Percentiles rank a stretch among this genome's conserved stretches.
Evolutionary conservation across 441 rosid genomes (phyloP).

Genomic region (Isatis lusitanica): DNA sequence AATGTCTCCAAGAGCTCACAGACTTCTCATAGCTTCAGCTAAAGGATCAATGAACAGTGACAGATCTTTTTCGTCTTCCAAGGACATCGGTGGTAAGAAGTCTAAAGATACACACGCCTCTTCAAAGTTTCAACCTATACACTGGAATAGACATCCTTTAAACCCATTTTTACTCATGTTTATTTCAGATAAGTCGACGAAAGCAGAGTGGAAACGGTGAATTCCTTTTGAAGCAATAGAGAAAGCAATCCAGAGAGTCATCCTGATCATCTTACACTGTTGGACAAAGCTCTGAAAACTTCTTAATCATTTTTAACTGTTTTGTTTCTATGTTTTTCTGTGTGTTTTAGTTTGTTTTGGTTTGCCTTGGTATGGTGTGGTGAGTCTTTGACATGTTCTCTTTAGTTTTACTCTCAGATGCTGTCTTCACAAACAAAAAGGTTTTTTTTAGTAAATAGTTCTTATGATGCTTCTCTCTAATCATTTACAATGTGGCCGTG

Average conservation of each 20-base stretch:
- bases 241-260: slow-evolving; percentile 18
- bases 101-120: neutral
- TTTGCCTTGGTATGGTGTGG: slow-evolving; percentile 29
- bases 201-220: slow-evolving; percentile 82
- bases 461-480: slow-evolving; percentile 1
- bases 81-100: slow-evolving; percentile 58
- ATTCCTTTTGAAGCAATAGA: slow-evolving; percentile 8
- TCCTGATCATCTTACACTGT: slow-evolving; percentile 13
- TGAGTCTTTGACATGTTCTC: slow-evolving; percentile 24
- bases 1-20: slow-evolving; percentile 59
- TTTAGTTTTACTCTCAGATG: slow-evolving; percentile 22
- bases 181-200: slow-evolving; percentile 52
- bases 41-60: slow-evolving; percentile 49
- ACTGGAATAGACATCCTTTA: slow-evolving; percentile 3
- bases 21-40: slow-evolving; percentile 45
- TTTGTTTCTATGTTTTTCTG: neutral
- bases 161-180: slow-evolving; percentile 20
- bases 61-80: slow-evolving; percentile 56
- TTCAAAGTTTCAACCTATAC: neutral
- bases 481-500: neutral
- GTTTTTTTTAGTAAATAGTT: slow-evolving; percentile 19
- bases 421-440: slow-evolving; percentile 14
- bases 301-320: slow-evolving; percentile 22
- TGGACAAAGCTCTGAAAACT: slow-evolving; percentile 31
- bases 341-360: slow-evolving; percentile 22